Evolutionary conservation across 83 land plant species (phyloP), one percentile per base, ranked within the genome.

Genomic region (Isoetes engelmannii): DNA sequence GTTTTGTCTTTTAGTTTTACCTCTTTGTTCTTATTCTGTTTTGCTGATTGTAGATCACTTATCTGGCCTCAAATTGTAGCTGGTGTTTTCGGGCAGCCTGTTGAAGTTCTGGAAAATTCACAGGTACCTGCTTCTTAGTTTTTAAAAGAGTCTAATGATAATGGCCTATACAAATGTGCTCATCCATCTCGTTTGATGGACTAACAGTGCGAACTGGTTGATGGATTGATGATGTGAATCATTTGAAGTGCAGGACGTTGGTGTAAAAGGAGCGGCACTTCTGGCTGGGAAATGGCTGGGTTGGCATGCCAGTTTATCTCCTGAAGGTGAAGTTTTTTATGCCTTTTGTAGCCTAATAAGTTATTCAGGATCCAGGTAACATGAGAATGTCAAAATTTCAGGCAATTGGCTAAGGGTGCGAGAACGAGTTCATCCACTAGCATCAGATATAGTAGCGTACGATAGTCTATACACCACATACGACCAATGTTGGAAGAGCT

Each of bases 201-300:
- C 37, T 19, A 9, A 59, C 1, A 19, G 17, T 19, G 37, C 1
- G 17, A 7, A 37, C 61, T 0, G n/a, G n/a, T n/a, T n/a, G n/a
- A n/a, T n/a, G n/a, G n/a, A n/a, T n/a, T 17, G 9, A 12, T 49
- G 18, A 37, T 20, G 17, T 51, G 57, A 65, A 53, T 44, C 51
- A 48, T 58, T 44, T 73, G 58, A 41, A 15, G 66, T 57, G 78
- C 71, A 78, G 81, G 81, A 78, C 15, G 81, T 78, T 7, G 81
- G 81, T 21, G 81, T 78, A 59, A 78, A 78, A 63, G 81, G 81
- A 67, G 81, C 81, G 15, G 81, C 81, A 12, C 44, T 74, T 17
- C 77, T 78, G 74, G 81, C 81, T 68, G 81, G 81, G 41, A 69
- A 74, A 47, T 78, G 73, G 72, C 78, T 78, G 50, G 81, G 81